These are phyloP conservation scores for Ascochyta viciae-villosae DNA, from an alignment of 2,329 filamentous ascomycete species.

Conservation along the genomic window DNA sequence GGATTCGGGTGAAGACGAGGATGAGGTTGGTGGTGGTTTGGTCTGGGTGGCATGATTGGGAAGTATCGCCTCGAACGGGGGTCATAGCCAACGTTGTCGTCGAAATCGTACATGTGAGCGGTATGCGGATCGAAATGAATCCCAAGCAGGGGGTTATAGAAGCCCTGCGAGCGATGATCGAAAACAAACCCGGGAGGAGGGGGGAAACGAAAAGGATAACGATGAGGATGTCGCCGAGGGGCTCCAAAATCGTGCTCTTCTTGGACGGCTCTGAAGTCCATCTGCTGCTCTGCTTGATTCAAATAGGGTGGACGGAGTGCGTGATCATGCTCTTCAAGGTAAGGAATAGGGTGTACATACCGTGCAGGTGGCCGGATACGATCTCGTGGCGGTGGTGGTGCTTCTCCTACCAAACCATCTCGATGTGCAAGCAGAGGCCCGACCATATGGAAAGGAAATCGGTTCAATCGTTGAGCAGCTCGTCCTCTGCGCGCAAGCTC, in stretches of 20 bases:
- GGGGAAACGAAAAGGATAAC: not conserved
- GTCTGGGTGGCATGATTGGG: not conserved
- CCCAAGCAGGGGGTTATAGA: not conserved
- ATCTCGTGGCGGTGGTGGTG: not conserved
- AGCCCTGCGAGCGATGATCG: not conserved
- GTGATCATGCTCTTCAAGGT: not conserved
- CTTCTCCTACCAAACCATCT: not conserved
- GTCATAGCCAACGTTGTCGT: not conserved
- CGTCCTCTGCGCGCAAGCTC: constrained; percentile 35
- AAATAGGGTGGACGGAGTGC: not conserved
- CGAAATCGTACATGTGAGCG: not conserved
- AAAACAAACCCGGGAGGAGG: not conserved
- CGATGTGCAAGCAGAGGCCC: constrained; percentile 23
- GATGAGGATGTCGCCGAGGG: not conserved
- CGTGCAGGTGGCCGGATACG: not conserved
- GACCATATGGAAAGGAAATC: constrained; percentile 34
- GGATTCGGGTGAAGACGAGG: not conserved
- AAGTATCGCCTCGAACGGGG: not conserved
- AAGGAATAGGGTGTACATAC: constrained; percentile 7
- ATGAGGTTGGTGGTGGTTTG: not conserved
- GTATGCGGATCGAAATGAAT: not conserved
- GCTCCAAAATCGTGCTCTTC: not conserved
- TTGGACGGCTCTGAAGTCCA: not conserved
- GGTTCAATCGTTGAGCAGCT: constrained; percentile 21
- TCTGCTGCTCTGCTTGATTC: not conserved